These are phyloP conservation scores for Tulasnella calospora DNA, from an alignment of 768 basidiomycete genomes.

Conservation along the genomic window DNA sequence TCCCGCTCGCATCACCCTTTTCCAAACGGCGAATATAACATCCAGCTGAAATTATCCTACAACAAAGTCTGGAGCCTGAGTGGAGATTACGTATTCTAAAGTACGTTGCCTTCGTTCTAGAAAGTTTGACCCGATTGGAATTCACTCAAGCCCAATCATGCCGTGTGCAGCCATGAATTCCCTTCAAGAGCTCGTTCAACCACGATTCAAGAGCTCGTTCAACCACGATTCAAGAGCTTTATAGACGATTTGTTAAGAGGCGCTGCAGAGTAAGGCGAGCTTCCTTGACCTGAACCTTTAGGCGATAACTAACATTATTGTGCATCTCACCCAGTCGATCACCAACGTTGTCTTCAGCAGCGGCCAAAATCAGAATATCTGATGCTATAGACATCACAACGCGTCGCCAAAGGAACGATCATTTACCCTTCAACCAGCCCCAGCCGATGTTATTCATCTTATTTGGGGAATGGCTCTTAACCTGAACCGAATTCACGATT, in stretches of 20 bases:
- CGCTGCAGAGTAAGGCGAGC: background rate
- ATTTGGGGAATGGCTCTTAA: background rate
- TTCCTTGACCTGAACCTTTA: background rate
- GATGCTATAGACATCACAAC: background rate
- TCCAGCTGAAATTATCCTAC: background rate
- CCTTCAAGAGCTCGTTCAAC: background rate
- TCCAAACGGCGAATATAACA: background rate
- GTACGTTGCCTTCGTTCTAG: background rate
- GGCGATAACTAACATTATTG: background rate
- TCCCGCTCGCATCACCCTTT: background rate
- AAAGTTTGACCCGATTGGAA: background rate
- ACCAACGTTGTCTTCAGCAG: background rate
- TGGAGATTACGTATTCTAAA: background rate
- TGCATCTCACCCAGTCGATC: background rate
- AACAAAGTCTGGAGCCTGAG: background rate
- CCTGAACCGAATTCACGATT: background rate
- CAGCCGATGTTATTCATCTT: background rate
- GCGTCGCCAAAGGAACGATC: background rate
- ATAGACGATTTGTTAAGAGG: background rate
- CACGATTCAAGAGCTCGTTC: background rate
- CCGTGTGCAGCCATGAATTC: background rate
- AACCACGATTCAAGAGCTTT: background rate
- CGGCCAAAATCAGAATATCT: background rate
- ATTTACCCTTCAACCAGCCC: background rate
- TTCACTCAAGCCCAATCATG: background rate